phyloP scores from a whole-genome alignment of 306 rosid species.

The Ceratonia siliqua region DNA sequence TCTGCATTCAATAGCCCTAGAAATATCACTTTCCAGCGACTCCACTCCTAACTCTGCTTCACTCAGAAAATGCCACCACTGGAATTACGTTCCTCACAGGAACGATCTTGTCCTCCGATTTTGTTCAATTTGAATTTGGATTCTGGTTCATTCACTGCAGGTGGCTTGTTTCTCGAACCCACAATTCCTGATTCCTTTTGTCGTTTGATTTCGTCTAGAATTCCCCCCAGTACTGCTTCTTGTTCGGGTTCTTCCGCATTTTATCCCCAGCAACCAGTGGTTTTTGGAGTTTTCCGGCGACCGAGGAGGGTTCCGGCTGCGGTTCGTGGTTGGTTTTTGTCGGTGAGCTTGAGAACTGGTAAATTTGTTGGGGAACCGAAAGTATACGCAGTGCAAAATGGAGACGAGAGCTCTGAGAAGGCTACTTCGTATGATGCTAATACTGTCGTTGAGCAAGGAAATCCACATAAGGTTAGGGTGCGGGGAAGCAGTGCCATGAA shows the following conservation, averaged over 20 bases:
- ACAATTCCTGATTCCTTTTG: constrained; percentile 50
- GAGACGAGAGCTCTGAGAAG: constrained; percentile 48
- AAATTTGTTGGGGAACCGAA: constrained; percentile 53
- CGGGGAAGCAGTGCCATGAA: constrained; percentile 67
- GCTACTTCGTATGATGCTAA: constrained; percentile 19
- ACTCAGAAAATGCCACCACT: constrained; percentile 44
- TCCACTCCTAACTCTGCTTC: not conserved
- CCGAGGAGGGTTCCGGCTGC: constrained; percentile 31
- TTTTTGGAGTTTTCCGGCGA: constrained; percentile 28
- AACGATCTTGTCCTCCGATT: constrained; percentile 32
- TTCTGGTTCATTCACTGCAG: constrained; percentile 32
- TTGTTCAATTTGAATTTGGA: constrained; percentile 33
- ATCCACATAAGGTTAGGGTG: constrained; percentile 40
- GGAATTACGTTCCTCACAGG: constrained; percentile 31
- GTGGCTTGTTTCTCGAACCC: constrained; percentile 81
- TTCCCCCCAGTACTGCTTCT: constrained; percentile 27
- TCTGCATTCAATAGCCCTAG: constrained; percentile 9
- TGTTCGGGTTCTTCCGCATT: constrained; percentile 13
- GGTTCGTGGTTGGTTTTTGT: constrained; percentile 50
- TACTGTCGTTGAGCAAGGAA: constrained; percentile 33
- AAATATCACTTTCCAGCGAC: not conserved
- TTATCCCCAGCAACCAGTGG: constrained; percentile 19
- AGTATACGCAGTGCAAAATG: constrained; percentile 45
- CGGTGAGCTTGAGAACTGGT: constrained; percentile 63
- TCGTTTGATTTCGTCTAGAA: constrained; percentile 43